Conservation (phyloP, 2,329 filamentous ascomycete genomes). For the Pyrenophora teres region DNA sequence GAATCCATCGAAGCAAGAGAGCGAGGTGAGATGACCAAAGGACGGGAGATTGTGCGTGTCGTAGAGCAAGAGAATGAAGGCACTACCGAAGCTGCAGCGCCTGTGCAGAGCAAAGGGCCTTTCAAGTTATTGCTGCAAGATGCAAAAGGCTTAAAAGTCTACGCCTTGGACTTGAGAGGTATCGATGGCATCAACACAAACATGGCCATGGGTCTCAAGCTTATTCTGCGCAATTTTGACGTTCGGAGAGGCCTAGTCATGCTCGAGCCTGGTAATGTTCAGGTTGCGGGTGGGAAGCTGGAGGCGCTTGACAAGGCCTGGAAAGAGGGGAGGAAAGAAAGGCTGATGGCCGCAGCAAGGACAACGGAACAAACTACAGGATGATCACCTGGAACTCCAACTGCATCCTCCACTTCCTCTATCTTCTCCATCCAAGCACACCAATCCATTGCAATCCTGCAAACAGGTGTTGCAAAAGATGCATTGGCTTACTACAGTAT, state of each 20-base stretch:
- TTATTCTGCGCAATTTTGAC: conserved; percentile 69
- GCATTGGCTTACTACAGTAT: background rate
- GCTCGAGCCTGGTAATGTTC: conserved; percentile 69
- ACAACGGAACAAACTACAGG: background rate
- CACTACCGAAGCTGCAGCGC: conserved; percentile 27
- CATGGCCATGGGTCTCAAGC: conserved; percentile 78
- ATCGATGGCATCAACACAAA: conserved; percentile 69
- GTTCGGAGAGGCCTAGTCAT: conserved; percentile 79
- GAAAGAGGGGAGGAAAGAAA: conserved; percentile 71
- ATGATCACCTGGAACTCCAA: background rate
- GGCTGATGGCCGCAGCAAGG: conserved; percentile 65
- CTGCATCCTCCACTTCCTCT: background rate
- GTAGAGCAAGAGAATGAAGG: conserved; percentile 57
- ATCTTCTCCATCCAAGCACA: background rate
- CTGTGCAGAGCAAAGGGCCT: conserved; percentile 59
- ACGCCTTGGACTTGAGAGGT: conserved; percentile 71
- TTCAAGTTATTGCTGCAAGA: conserved; percentile 87
- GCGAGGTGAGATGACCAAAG: conserved; percentile 73
- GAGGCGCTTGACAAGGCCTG: conserved; percentile 80
- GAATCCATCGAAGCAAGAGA: conserved; percentile 77
- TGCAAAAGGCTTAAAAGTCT: conserved; percentile 66
- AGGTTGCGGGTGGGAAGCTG: conserved; percentile 85
- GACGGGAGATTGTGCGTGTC: conserved; percentile 80
- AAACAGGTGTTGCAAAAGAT: conserved; percentile 2
- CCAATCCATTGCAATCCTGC: background rate